A percentile compares a stretch with the other conserved stretches of the same genome.
phyloP scores from a whole-genome alignment of 257 asterid species.

The Cordia subcordata region DNA sequence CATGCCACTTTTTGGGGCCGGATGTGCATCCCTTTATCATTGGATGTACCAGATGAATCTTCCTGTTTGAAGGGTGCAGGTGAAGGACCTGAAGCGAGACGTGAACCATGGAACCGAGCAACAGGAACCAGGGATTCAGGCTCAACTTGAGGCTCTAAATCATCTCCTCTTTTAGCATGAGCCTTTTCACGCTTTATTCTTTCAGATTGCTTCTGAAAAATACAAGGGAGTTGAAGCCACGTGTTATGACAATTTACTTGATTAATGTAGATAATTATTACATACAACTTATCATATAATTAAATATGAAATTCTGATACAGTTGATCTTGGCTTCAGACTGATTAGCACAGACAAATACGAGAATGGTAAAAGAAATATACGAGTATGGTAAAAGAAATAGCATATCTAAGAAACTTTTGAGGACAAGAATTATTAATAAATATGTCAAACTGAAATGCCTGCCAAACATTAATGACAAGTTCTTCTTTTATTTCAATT shows the following conservation, averaged over 20 bases:
- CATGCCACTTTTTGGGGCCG: slow-evolving; percentile 66
- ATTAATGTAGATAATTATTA: not conserved
- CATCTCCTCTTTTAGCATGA: slow-evolving; percentile 82
- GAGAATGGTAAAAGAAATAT: too few species aligned
- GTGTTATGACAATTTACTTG: slow-evolving; percentile 4
- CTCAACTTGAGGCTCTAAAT: slow-evolving; percentile 59
- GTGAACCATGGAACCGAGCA: slow-evolving; percentile 80
- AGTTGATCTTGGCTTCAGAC: too few species aligned
- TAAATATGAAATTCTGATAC: too few species aligned
- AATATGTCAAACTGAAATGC: too few species aligned
- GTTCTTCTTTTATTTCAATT: too few species aligned
- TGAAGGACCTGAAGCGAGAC: slow-evolving; percentile 90
- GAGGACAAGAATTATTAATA: too few species aligned
- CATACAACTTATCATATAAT: not conserved
- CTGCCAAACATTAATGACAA: too few species aligned
- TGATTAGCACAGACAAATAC: too few species aligned
- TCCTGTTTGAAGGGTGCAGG: slow-evolving; percentile 71
- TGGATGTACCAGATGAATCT: slow-evolving; percentile 33
- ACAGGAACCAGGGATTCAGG: slow-evolving; percentile 86
- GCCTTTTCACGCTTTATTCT: slow-evolving; percentile 78
- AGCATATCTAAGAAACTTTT: too few species aligned
- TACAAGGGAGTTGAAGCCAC: slow-evolving; percentile 4
- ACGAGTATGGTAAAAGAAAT: too few species aligned
- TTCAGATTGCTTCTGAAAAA: slow-evolving; percentile 81
- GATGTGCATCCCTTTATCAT: slow-evolving; percentile 20